Conservation (phyloP, 192 early-diverging fungal genomes). For the Jimgerdemannia lactiflua region DNA sequence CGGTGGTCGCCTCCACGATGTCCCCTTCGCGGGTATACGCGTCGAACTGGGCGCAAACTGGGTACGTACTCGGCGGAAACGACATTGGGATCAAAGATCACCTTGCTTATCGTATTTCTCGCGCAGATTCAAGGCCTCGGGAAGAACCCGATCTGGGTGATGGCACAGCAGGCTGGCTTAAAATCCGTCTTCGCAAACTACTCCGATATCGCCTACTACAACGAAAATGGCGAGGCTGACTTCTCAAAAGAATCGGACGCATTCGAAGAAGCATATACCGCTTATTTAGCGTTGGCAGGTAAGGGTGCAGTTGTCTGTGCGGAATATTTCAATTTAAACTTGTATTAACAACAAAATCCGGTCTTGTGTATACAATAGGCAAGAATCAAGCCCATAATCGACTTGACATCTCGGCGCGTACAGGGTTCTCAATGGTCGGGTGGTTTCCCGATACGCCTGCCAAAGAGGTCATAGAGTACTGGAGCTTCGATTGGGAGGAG, state of each 20-base stretch:
- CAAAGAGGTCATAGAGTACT: slow-evolving; percentile 32
- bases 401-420: slow-evolving; percentile 31
- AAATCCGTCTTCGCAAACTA: slow-evolving; percentile 26
- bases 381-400: slow-evolving; percentile 13
- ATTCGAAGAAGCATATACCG: slow-evolving; percentile 13
- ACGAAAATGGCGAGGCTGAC: slow-evolving; percentile 9
- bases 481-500: slow-evolving; percentile 29
- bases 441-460: slow-evolving; percentile 25
- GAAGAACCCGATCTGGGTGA: slow-evolving; percentile 30
- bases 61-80: slow-evolving; percentile 5
- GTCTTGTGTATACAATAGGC: not conserved
- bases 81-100: too few relatives aligned
- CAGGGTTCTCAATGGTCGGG: slow-evolving; percentile 20
- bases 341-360: too few relatives aligned
- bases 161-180: slow-evolving; percentile 25
- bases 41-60: slow-evolving; percentile 37
- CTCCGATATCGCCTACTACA: slow-evolving; percentile 24
- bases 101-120: too few relatives aligned
- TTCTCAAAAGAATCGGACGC: slow-evolving; percentile 8
- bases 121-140: slow-evolving; percentile 32
- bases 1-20: slow-evolving; percentile 31
- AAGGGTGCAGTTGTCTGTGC: not conserved
- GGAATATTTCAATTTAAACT: not conserved
- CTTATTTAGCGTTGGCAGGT: slow-evolving; percentile 21
- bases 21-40: slow-evolving; percentile 18